Conservation (phyloP, 2,329 filamentous ascomycete genomes). For the Phaeosphaeriaceae sp. region DNA sequence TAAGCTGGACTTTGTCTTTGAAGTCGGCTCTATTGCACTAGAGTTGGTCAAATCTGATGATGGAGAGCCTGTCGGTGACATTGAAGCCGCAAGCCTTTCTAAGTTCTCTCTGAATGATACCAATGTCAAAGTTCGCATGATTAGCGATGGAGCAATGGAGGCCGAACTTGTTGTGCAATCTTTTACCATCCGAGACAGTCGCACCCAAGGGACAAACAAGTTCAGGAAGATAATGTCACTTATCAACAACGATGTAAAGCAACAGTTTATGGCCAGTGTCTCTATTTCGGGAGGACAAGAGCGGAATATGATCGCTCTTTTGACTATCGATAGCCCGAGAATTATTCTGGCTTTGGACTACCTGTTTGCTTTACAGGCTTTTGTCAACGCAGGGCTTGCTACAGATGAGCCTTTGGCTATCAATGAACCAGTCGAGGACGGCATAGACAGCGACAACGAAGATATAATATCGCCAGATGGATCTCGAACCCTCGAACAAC, state of each 20-base stretch:
- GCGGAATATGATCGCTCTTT: conserved; percentile 82
- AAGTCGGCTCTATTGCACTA: conserved; percentile 83
- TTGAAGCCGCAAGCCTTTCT: conserved; percentile 82
- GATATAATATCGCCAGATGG: conserved; percentile 41
- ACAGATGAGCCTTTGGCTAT: conserved; percentile 63
- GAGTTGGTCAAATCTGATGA: conserved; percentile 83
- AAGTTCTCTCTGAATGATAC: conserved; percentile 95
- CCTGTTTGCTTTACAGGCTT: conserved; percentile 85
- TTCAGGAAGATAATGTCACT: conserved; percentile 98
- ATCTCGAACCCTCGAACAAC: conserved; percentile 26
- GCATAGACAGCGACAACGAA: conserved; percentile 48
- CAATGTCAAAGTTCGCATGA: conserved; percentile 87
- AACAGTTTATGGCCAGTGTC: conserved; percentile 97
- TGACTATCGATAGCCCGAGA: conserved; percentile 92
- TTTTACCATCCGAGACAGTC: conserved; percentile 92
- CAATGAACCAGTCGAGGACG: conserved; percentile 65
- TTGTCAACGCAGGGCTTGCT: conserved; percentile 72
- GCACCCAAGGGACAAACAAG: conserved; percentile 88
- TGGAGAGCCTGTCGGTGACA: conserved; percentile 76
- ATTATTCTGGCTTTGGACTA: conserved; percentile 97
- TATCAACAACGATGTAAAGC: conserved; percentile 86
- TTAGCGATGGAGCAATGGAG: conserved; percentile 89
- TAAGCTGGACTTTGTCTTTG: conserved; percentile 90
- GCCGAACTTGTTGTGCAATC: conserved; percentile 92
- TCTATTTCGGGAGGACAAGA: conserved; percentile 88